Conservation (phyloP, 164 flowering plant species). For the Cinnamomum micranthum region DNA sequence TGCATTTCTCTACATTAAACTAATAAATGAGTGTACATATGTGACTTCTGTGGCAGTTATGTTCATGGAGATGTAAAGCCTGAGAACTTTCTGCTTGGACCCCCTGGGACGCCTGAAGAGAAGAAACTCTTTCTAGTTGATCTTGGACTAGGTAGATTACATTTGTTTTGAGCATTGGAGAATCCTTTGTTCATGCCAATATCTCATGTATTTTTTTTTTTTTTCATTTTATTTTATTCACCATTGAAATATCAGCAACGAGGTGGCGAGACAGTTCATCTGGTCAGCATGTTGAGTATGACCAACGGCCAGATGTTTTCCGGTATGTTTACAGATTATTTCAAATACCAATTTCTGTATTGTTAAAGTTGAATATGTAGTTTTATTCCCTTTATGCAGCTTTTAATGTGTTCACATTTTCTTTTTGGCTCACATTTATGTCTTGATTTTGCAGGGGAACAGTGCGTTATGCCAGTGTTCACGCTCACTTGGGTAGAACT, state of each 20-base stretch:
- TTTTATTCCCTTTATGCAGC: background rate
- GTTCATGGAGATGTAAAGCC: conserved; percentile 99
- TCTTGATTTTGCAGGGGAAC: conserved; percentile 64
- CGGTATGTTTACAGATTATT: conserved; percentile 31
- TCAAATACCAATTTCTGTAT: background rate
- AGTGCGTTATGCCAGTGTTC: conserved; percentile 95
- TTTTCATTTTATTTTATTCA: background rate
- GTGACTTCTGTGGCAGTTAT: conserved; percentile 36
- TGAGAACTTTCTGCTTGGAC: conserved; percentile 93
- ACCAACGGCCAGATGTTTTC: conserved; percentile 94
- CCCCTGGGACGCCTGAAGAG: conserved; percentile 80
- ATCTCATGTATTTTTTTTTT: background rate
- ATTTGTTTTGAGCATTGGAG: conserved; percentile 2
- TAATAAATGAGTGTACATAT: background rate
- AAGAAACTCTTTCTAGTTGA: conserved; percentile 86
- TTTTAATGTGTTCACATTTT: background rate
- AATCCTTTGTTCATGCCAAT: background rate
- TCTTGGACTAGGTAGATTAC: conserved; percentile 75
- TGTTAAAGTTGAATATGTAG: background rate
- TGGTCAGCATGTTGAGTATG: conserved; percentile 85
- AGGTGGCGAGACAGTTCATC: conserved; percentile 73
- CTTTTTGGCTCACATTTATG: background rate
- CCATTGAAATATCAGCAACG: conserved; percentile 48
- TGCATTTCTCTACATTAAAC: no score
- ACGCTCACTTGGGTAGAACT: conserved; percentile 97